Evolutionary conservation across 176 grass and related monocot species (phyloP).

Genomic region (Bolboschoenus planiculmis): DNA sequence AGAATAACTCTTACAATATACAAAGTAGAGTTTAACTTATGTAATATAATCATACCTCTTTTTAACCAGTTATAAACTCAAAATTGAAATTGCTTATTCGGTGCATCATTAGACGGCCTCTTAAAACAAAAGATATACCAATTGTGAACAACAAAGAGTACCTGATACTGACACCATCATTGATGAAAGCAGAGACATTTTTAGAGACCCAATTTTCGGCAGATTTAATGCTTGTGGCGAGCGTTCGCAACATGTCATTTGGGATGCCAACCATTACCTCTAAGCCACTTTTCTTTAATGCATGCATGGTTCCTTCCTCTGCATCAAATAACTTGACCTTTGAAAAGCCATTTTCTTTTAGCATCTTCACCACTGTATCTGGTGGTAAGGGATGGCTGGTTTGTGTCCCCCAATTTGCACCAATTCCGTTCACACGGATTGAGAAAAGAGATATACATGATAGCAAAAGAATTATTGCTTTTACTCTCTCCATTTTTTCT

Average conservation of each 20-base stretch:
- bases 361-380: slow-evolving; percentile 73
- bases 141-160: slow-evolving; percentile 15
- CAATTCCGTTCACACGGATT: slow-evolving; percentile 51
- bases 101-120: background rate
- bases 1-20: background rate
- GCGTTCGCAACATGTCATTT: slow-evolving; percentile 58
- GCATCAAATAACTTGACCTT: slow-evolving; percentile 97
- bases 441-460: slow-evolving; percentile 40
- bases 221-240: slow-evolving; percentile 56
- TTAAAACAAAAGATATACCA: background rate
- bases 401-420: slow-evolving; percentile 98
- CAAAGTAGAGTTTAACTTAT: background rate
- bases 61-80: background rate
- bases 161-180: slow-evolving; percentile 74
- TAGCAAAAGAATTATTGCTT: slow-evolving; percentile 15
- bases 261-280: slow-evolving; percentile 99
- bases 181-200: slow-evolving; percentile 67
- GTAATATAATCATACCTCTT: background rate
- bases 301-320: slow-evolving; percentile 76
- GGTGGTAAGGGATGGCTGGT: slow-evolving; percentile 82
- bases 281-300: slow-evolving; percentile 82
- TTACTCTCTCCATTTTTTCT: background rate
- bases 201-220: slow-evolving; percentile 80
- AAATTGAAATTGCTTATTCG: background rate
- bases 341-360: slow-evolving; percentile 75